phyloP scores from a whole-genome alignment of 352 stramenopile species.

The Phytophthora syringae region DNA sequence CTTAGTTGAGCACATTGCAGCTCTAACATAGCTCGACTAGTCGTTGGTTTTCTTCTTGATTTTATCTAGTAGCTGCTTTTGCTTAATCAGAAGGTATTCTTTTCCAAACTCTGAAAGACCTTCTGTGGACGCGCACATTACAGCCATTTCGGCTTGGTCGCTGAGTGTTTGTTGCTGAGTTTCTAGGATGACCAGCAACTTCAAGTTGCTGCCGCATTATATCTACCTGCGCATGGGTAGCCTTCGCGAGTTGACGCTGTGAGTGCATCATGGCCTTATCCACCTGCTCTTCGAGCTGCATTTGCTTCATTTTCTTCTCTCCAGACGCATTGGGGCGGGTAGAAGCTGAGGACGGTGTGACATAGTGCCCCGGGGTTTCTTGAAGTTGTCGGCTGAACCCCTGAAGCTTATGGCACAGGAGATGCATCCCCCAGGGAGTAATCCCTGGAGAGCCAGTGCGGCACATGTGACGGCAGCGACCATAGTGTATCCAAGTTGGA shows the following conservation, averaged over 20 bases:
- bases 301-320: not conserved
- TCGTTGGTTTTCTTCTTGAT: not conserved
- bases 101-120: constrained; percentile 2
- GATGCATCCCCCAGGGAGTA: no score
- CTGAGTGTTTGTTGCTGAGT: not conserved
- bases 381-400: no score
- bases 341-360: no score
- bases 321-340: not conserved
- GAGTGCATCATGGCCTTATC: not conserved
- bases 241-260: not conserved
- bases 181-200: not conserved
- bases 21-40: not conserved
- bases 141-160: not conserved
- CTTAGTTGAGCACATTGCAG: not conserved
- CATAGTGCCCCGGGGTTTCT: no score
- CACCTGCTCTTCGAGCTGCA: not conserved
- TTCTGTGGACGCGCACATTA: constrained; percentile 4
- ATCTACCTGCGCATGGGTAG: not conserved
- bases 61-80: constrained; percentile 4
- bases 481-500: no score
- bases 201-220: constrained; percentile 12
- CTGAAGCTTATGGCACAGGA: no score
- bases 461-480: no score
- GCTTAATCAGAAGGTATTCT: constrained; percentile 8
- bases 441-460: no score